A percentile compares a stretch with the other conserved stretches of the same genome.
These are phyloP conservation scores for Sporisorium iseilematis-ciliati DNA, from an alignment of 1,284 basidiomycete genomes.

Conservation along the genomic window DNA sequence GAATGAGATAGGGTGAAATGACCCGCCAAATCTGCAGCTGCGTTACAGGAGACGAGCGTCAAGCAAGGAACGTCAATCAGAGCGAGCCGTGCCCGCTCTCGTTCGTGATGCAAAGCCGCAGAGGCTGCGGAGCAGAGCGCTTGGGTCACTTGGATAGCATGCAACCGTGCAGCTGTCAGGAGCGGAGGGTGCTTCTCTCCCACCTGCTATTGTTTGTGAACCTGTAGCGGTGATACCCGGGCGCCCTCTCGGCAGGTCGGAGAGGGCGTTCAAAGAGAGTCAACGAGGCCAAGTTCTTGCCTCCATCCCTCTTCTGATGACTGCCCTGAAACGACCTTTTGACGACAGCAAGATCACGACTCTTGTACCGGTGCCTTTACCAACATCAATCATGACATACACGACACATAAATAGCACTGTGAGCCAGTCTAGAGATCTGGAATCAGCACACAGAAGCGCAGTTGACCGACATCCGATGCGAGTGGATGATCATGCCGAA, in stretches of 20 bases:
- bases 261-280: not conserved
- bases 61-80: not conserved
- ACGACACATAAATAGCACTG: no score
- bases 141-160: constrained; percentile 2
- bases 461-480: not conserved
- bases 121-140: not conserved
- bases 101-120: not conserved
- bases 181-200: not conserved
- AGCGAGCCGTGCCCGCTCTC: not conserved
- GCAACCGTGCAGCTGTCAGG: constrained; percentile 13
- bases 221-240: not conserved
- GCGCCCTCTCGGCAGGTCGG: not conserved
- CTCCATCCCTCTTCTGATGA: constrained; percentile 1
- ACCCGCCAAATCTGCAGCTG: constrained; percentile 5
- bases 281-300: no score
- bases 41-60: not conserved
- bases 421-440: not conserved
- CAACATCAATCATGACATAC: constrained; percentile 2
- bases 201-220: not conserved
- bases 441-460: not conserved
- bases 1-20: not conserved
- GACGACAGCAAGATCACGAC: not conserved
- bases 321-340: not conserved
- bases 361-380: no score
- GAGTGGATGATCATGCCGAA: not conserved